phyloP scores from a whole-genome alignment of 202 grass and related monocot genomes.

The Tripidium arundinaceum region DNA sequence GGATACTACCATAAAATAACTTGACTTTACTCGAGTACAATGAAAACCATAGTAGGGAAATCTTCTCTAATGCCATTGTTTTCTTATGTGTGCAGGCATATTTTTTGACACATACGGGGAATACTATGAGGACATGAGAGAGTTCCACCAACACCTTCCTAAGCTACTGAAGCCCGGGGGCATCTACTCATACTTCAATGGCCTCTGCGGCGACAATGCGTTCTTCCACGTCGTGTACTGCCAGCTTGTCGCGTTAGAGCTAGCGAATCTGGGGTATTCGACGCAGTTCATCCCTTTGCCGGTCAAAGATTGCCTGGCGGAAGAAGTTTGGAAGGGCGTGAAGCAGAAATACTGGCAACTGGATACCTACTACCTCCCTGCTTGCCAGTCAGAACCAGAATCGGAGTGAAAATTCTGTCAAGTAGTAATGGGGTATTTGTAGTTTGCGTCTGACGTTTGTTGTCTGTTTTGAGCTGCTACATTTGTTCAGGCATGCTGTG shows the following conservation, averaged over 20 bases:
- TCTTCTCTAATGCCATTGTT: neutral
- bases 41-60: neutral
- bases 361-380: slow-evolving; percentile 83
- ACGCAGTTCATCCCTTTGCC: slow-evolving; percentile 88
- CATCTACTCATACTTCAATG: slow-evolving; percentile 94
- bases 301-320: slow-evolving; percentile 66
- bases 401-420: slow-evolving; percentile 24
- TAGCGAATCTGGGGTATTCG: slow-evolving; percentile 61
- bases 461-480: neutral
- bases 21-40: neutral
- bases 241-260: slow-evolving; percentile 71
- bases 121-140: slow-evolving; percentile 86
- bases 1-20: neutral
- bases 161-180: slow-evolving; percentile 63
- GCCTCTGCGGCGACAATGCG: slow-evolving; percentile 84
- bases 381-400: slow-evolving; percentile 62
- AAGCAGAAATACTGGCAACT: slow-evolving; percentile 91
- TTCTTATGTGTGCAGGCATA: slow-evolving; percentile 41
- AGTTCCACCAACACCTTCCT: slow-evolving; percentile 79
- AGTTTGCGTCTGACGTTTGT: neutral
- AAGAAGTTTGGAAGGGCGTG: slow-evolving; percentile 73
- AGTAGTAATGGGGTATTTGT: neutral
- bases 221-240: slow-evolving; percentile 91
- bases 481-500: neutral
- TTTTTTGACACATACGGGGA: slow-evolving; percentile 90